Conservation (phyloP, 2,329 filamentous ascomycete species). For the Colletotrichum gloeosporioides region DNA sequence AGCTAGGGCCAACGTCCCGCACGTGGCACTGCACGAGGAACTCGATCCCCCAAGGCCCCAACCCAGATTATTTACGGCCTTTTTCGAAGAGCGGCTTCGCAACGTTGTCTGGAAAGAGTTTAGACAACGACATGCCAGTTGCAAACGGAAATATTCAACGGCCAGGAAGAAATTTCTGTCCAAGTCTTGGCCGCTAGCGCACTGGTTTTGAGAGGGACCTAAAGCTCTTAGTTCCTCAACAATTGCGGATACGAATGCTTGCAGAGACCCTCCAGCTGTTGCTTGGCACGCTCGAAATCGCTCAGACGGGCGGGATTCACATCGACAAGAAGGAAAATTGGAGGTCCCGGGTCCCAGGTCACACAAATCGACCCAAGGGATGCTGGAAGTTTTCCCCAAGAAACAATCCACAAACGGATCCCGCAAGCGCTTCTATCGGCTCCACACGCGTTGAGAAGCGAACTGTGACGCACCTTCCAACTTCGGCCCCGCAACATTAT, state of each 20-base stretch:
- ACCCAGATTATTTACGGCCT: not conserved
- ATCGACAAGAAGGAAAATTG: not conserved
- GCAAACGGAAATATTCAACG: not conserved
- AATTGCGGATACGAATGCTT: not conserved
- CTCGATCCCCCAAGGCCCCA: not conserved
- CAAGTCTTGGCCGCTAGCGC: not conserved
- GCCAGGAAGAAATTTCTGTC: not conserved
- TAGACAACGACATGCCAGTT: not conserved
- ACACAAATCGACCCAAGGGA: not conserved
- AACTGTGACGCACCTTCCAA: not conserved
- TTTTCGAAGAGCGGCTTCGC: not conserved
- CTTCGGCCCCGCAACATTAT: not conserved
- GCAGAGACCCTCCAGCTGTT: not conserved
- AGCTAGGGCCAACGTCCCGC: not conserved
- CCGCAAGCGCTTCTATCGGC: not conserved
- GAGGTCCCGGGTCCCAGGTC: not conserved
- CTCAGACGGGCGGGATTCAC: not conserved
- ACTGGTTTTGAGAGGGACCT: not conserved
- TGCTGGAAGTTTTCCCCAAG: not conserved
- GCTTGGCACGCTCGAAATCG: not conserved
- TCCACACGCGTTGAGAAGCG: slow-evolving; percentile 5
- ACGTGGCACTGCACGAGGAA: not conserved
- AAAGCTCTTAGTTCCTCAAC: not conserved
- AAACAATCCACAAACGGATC: not conserved
- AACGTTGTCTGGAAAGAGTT: not conserved